A percentile compares a stretch with the other conserved stretches of the same genome.
Conservation (phyloP, 177 flowering plant genomes). For the Tripterygium wilfordii region DNA sequence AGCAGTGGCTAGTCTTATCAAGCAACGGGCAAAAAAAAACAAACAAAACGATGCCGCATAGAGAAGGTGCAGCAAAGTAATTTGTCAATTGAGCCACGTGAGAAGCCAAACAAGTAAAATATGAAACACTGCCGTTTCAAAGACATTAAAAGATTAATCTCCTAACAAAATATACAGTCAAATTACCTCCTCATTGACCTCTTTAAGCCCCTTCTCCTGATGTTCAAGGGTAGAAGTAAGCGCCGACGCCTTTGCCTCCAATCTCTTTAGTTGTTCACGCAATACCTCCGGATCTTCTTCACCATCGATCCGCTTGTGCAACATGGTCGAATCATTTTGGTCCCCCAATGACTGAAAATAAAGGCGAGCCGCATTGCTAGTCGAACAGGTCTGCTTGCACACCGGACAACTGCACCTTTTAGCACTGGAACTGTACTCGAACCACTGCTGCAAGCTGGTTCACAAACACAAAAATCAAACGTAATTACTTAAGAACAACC, state of each 20-base stretch:
- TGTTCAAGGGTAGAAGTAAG: constrained; percentile 37
- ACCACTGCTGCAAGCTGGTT: constrained; percentile 86
- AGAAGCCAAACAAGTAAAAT: too few species aligned
- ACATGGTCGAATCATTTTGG: constrained; percentile 17
- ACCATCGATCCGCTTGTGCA: constrained; percentile 24
- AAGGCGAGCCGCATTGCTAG: constrained; percentile 47
- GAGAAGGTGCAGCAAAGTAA: too few species aligned
- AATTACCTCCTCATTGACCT: constrained; percentile 51
- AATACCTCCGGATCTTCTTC: constrained; percentile 41
- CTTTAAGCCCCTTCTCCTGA: constrained; percentile 39
- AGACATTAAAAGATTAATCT: too few species aligned
- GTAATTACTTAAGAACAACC: too few species aligned
- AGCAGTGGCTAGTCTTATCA: too few species aligned
- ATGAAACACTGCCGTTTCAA: too few species aligned
- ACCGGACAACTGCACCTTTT: constrained; percentile 82
- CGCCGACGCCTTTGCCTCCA: constrained; percentile 53
- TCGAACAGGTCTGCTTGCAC: constrained; percentile 74
- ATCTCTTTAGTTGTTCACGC: constrained; percentile 44
- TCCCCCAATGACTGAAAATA: constrained; percentile 85
- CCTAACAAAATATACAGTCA: too few species aligned
- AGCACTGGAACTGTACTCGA: constrained; percentile 65
- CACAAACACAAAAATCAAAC: constrained; percentile 1
- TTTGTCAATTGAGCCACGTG: too few species aligned
- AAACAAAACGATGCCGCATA: too few species aligned
- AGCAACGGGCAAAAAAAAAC: too few species aligned